phyloP scores from a whole-genome alignment of 1,284 basidiomycete species.

The Trametes sp. region DNA sequence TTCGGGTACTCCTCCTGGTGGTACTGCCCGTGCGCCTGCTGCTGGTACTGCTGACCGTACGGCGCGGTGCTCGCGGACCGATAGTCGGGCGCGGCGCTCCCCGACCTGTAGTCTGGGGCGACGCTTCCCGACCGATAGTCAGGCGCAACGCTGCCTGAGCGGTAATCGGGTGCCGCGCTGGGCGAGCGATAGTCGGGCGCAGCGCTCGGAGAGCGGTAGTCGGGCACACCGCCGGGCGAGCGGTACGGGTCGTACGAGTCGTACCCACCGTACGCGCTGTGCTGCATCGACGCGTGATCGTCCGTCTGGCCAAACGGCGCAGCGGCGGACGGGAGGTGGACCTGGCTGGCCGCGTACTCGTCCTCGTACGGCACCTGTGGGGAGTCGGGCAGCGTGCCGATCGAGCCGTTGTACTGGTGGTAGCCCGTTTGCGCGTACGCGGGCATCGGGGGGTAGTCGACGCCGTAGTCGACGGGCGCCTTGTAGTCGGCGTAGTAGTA shows the following conservation, averaged over 20 bases:
- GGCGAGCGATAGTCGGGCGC: constrained; percentile 27
- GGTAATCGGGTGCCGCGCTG: constrained; percentile 22
- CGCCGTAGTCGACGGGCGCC: constrained; percentile 36
- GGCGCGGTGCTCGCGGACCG: constrained; percentile 22
- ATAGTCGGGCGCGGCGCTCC: constrained; percentile 26
- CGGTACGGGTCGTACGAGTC: constrained; percentile 30
- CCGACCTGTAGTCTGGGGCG: constrained; percentile 31
- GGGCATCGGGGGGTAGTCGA: constrained; percentile 72
- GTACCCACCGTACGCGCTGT: constrained; percentile 24
- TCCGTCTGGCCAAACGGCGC: constrained; percentile 57
- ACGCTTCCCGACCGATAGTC: constrained; percentile 23
- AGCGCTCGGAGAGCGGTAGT: constrained; percentile 25
- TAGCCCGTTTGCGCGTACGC: constrained; percentile 44
- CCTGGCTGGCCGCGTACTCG: constrained; percentile 63
- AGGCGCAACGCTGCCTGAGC: constrained; percentile 20
- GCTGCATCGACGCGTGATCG: constrained; percentile 22
- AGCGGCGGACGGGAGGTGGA: constrained; percentile 60
- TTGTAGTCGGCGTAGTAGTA: constrained; percentile 63
- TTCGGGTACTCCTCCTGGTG: constrained; percentile 26
- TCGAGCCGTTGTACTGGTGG: constrained; percentile 61
- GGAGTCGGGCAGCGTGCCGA: constrained; percentile 59
- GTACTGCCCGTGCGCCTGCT: constrained; percentile 32
- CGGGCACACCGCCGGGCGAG: constrained; percentile 23
- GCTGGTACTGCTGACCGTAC: constrained; percentile 26
- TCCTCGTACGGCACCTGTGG: constrained; percentile 63